Evolutionary conservation across 2,329 filamentous ascomycete species (phyloP).

Genomic region (Penicillium vulpinum): DNA sequence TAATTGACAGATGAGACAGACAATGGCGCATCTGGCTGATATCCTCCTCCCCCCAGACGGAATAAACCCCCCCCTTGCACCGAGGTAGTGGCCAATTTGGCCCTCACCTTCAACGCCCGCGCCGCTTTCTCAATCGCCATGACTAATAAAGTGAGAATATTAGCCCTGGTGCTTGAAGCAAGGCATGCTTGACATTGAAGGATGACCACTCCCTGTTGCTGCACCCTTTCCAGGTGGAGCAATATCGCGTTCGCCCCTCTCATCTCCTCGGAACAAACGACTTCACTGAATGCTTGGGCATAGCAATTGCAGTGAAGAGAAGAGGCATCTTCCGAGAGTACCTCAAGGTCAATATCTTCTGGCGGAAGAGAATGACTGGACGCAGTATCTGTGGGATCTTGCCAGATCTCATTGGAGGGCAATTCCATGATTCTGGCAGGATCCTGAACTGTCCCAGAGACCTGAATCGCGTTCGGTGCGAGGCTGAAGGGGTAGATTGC

Average conservation of each 20-base stretch:
- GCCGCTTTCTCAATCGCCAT: constrained; percentile 34
- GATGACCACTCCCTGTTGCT: constrained; percentile 31
- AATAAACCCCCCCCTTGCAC: constrained; percentile 22
- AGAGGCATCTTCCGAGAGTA: neutral
- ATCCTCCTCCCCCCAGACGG: constrained; percentile 9
- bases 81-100: constrained; percentile 14
- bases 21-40: constrained; percentile 26
- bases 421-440: constrained; percentile 10
- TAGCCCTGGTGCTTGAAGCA: constrained; percentile 21
- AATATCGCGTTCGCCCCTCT: constrained; percentile 10
- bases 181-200: constrained; percentile 32
- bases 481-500: constrained; percentile 1
- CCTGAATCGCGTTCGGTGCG: constrained; percentile 1
- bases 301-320: constrained; percentile 6
- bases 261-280: neutral
- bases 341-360: neutral
- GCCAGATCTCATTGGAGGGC: constrained; percentile 1
- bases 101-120: constrained; percentile 25
- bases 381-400: neutral
- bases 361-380: neutral
- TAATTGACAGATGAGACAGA: constrained; percentile 30
- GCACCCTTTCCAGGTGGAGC: constrained; percentile 28
- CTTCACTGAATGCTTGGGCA: neutral
- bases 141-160: constrained; percentile 33
- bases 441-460: constrained; percentile 1